Percentiles rank a stretch among this genome's conserved stretches.
Evolutionary conservation across 2,329 filamentous ascomycete genomes (phyloP).

Genomic region (Amesomyces nigricolor): DNA sequence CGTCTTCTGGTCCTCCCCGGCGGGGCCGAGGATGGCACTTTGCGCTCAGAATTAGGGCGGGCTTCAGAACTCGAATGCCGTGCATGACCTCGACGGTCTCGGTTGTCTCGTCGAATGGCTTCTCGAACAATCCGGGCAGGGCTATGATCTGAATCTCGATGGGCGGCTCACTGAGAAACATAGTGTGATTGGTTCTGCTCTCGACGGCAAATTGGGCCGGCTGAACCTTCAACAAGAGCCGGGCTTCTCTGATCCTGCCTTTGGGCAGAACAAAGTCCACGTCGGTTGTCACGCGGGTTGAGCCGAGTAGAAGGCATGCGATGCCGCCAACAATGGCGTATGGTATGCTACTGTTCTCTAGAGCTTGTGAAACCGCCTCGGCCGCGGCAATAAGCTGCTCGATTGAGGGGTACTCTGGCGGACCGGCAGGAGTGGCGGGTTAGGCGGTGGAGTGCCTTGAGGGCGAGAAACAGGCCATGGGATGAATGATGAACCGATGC

Average conservation of each 20-base stretch:
- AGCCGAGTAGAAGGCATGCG: not conserved
- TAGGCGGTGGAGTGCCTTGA: too few relatives aligned
- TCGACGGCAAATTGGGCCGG: not conserved
- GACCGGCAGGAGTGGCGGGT: not conserved
- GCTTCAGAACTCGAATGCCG: not conserved
- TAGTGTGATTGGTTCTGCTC: not conserved
- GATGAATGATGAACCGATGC: too few relatives aligned
- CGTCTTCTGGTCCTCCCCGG: not conserved
- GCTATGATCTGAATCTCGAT: conserved; percentile 3
- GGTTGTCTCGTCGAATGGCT: not conserved
- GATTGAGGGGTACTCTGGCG: not conserved
- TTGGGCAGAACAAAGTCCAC: conserved; percentile 5
- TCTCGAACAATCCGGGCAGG: conserved; percentile 1
- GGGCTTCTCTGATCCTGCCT: not conserved
- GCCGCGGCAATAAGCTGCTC: not conserved
- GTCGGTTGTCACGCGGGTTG: not conserved
- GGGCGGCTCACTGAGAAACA: not conserved
- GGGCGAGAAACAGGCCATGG: too few relatives aligned
- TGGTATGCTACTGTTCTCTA: not conserved
- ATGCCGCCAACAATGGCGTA: not conserved
- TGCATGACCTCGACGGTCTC: not conserved
- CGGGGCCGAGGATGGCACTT: not conserved
- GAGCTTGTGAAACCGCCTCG: not conserved
- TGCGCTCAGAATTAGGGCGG: not conserved
- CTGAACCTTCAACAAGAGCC: not conserved